These are phyloP conservation scores for Phytophthora podocarpi DNA, from an alignment of 352 stramenopile genomes.

Conservation along the genomic window DNA sequence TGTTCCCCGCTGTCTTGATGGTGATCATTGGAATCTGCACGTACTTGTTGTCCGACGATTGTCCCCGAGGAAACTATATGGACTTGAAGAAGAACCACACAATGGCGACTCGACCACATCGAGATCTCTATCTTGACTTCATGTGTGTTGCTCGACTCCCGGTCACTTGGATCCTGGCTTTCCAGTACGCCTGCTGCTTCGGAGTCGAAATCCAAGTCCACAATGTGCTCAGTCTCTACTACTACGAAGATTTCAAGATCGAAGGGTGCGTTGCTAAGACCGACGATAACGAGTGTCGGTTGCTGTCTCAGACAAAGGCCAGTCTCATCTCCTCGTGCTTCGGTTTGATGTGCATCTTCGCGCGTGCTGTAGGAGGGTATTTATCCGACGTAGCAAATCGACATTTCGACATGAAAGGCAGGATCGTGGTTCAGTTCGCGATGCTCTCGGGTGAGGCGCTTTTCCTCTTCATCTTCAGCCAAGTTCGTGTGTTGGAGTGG, in stretches of 20 bases:
- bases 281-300: slow-evolving; percentile 8
- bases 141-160: slow-evolving; percentile 43
- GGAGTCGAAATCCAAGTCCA: slow-evolving; percentile 95
- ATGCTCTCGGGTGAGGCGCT: slow-evolving; percentile 77
- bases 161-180: slow-evolving; percentile 82
- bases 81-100: slow-evolving; percentile 19
- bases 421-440: slow-evolving; percentile 76
- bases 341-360: slow-evolving; percentile 94
- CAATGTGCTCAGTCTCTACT: slow-evolving; percentile 92
- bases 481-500: slow-evolving; percentile 42
- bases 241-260: slow-evolving; percentile 86
- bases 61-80: slow-evolving; percentile 18
- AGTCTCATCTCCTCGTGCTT: slow-evolving; percentile 92
- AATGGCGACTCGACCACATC: slow-evolving; percentile 14
- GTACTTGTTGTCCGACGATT: slow-evolving; percentile 29
- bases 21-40: slow-evolving; percentile 63
- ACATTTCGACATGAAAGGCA: slow-evolving; percentile 84
- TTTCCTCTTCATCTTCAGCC: slow-evolving; percentile 87
- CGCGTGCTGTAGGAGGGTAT: slow-evolving; percentile 83
- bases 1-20: slow-evolving; percentile 87
- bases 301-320: slow-evolving; percentile 34
- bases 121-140: slow-evolving; percentile 23
- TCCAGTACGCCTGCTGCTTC: slow-evolving; percentile 77
- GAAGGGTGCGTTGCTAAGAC: slow-evolving; percentile 37
- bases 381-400: slow-evolving; percentile 79